Evolutionary conservation across 768 basidiomycete genomes (phyloP), one percentile per base, ranked within the genome.

Genomic region (Pisolithus microcarpus): DNA sequence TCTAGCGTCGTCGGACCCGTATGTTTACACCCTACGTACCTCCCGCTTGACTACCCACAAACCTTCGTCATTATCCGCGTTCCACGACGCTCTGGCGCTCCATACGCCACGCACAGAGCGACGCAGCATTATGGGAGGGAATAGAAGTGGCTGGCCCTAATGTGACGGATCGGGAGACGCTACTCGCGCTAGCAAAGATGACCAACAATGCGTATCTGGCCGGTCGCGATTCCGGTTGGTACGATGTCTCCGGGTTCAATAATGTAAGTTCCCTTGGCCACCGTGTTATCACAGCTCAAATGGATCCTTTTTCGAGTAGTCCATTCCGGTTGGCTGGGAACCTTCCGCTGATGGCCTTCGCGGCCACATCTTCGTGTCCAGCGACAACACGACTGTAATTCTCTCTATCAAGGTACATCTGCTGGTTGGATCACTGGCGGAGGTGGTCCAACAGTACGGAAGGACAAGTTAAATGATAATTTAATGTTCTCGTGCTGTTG

Each of bases 401-500:
- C 74, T 97, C 49, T 80, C 91, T 21, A 76, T 97, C 68, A 97
- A 98, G 62, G 95, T n/a, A 98, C 95, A 0, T 90, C 89, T 1
- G 82, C 87, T 1, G 75, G 75, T 9, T 70, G 70, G 69, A 73
- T 85, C 8, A 76, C 84, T 60, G 75, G 89, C 7, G 81, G 80
- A 16, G 85, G 87, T 2, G 91, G 92, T 5, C 84, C 88, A 11
- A 96, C 94, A 8, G 76, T 80, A 38, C 77, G 75, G 61, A 96
- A 87, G 67, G 95, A 98, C 72, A 95, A 93, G 70, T 68, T 85
- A 52, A 98, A 98, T 68, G 94, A 97, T 60, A 98, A 95, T 62
- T 71, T 94, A n/a, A 70, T 98, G 31, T 95, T 95, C 71, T 87
- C 91, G 4, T 98, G 95, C 68, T 98, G 95, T 66, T 98, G 95